These are phyloP conservation scores for Carallia pectinifolia DNA, from an alignment of 345 rosid genomes.

Conservation along the genomic window DNA sequence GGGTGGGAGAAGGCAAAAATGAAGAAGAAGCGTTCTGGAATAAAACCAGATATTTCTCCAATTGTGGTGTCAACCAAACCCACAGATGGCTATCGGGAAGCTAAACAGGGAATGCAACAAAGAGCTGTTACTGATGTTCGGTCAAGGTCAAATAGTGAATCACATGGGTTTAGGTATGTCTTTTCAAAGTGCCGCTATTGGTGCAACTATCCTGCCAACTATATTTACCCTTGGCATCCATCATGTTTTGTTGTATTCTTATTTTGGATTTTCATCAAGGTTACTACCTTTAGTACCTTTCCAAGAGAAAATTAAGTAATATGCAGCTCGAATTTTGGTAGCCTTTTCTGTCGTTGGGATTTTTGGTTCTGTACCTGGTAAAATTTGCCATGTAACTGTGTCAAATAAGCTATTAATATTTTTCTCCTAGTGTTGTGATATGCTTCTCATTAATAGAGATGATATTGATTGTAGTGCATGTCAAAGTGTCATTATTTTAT, in stretches of 20 bases:
- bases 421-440: neutral
- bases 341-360: neutral
- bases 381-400: neutral
- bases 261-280: neutral
- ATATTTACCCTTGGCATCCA: neutral
- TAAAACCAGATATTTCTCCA: constrained; percentile 62
- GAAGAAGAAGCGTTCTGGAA: constrained; percentile 90
- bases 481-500: neutral
- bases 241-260: neutral
- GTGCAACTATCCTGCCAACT: neutral
- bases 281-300: neutral
- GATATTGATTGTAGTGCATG: neutral
- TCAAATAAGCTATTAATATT: neutral
- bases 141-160: constrained; percentile 64
- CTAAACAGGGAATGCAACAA: constrained; percentile 69
- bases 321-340: no score
- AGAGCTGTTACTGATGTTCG: constrained; percentile 54
- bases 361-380: neutral
- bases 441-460: neutral
- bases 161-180: constrained; percentile 70
- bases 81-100: constrained; percentile 64
- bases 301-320: no score
- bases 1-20: constrained; percentile 92
- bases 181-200: constrained; percentile 3
- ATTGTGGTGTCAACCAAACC: constrained; percentile 52